These are phyloP conservation scores for Ophiostoma quercus DNA, from an alignment of 2,329 filamentous ascomycete species.

Conservation along the genomic window DNA sequence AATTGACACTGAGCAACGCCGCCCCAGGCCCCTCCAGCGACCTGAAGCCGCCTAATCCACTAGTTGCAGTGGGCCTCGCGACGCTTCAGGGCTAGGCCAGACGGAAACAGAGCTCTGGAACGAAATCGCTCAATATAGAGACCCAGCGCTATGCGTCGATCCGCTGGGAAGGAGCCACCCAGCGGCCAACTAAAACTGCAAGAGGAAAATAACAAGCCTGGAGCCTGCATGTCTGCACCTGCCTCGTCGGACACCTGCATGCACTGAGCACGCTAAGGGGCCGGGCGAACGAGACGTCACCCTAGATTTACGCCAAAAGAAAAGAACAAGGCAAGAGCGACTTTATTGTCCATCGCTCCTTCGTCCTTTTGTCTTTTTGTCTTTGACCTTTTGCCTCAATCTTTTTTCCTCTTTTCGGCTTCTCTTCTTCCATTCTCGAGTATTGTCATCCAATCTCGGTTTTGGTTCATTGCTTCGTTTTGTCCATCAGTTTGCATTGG, in stretches of 20 bases:
- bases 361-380: background rate
- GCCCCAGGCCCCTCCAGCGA: background rate
- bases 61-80: background rate
- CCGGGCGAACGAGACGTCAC: conserved; percentile 4
- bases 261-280: background rate
- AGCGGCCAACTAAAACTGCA: background rate
- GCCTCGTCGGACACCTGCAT: too few relatives aligned
- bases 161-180: conserved; percentile 13
- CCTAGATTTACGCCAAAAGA: conserved; percentile 3
- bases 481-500: background rate
- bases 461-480: background rate
- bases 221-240: background rate
- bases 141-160: conserved; percentile 14
- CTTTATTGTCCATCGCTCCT: conserved; percentile 1
- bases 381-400: background rate
- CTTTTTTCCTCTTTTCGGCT: background rate
- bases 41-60: background rate
- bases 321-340: conserved; percentile 1
- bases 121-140: conserved; percentile 18
- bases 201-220: conserved; percentile 8
- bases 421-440: background rate
- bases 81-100: background rate
- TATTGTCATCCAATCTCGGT: background rate
- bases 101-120: conserved; percentile 16
- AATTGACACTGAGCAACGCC: background rate